phyloP scores from a whole-genome alignment of 768 basidiomycete species.

The Cubamyces sp. region DNA sequence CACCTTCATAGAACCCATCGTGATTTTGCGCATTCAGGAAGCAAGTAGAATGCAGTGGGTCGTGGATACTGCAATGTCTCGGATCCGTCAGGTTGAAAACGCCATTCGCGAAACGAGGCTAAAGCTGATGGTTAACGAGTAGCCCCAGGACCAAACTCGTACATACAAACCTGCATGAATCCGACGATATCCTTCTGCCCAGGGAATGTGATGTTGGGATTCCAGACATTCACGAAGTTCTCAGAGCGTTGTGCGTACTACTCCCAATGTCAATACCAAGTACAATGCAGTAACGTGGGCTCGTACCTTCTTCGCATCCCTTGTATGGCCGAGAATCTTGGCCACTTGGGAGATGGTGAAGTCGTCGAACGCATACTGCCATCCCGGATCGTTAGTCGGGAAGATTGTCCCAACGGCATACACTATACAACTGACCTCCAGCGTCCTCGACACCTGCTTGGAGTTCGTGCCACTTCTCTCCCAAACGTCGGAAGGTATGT shows the following conservation, averaged over 20 bases:
- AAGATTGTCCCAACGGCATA: neutral
- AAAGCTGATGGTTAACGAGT: neutral
- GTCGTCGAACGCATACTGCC: constrained; percentile 66
- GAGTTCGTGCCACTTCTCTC: constrained; percentile 56
- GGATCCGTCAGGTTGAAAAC: constrained; percentile 69
- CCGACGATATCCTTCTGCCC: constrained; percentile 49
- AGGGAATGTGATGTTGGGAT: constrained; percentile 56
- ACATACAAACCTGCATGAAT: constrained; percentile 57
- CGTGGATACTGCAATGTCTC: constrained; percentile 66
- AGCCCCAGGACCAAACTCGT: neutral
- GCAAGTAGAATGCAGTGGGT: constrained; percentile 59
- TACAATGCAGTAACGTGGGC: neutral
- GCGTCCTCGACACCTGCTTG: constrained; percentile 63
- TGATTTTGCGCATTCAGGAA: constrained; percentile 57
- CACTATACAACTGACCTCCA: constrained; percentile 48
- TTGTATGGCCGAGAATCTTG: constrained; percentile 51
- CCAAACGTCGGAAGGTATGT: constrained; percentile 38
- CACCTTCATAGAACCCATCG: constrained; percentile 70
- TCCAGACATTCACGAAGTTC: constrained; percentile 65
- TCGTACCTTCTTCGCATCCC: constrained; percentile 54
- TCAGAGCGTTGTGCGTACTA: constrained; percentile 58
- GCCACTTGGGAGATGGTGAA: constrained; percentile 69
- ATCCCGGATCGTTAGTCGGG: neutral
- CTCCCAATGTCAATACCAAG: neutral
- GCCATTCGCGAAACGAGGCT: constrained; percentile 61